Evolutionary conservation across 2,329 filamentous ascomycete genomes (phyloP), one percentile per base, ranked within the genome.

Genomic region (Ustilaginoidea virens): DNA sequence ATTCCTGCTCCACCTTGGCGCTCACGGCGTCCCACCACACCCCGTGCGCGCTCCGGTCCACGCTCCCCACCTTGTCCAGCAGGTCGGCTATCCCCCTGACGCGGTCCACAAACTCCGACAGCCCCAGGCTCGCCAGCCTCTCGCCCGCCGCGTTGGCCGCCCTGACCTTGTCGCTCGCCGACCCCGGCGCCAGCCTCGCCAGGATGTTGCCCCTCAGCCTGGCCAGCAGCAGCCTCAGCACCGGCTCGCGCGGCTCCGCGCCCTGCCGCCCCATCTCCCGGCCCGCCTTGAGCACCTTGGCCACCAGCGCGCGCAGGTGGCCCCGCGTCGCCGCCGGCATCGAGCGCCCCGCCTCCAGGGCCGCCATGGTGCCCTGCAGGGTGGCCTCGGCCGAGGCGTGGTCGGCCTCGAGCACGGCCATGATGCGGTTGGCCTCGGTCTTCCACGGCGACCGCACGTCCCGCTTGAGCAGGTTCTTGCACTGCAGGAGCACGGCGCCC

Each of bases 381-480:
- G 61, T 64, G 10, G 64, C 57, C 23, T 72, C 68, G 3, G 61
- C 40, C 2, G 53, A 61, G 3, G 64, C 55, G 23, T 62, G 50
- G 19, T 63, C 54, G 10, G 60, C 66, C 37, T 78, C 74, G 8
- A 86, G 64, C 1, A 81, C 68, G 1, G 68, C 56, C 58, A 78
- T 70, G 38, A 86, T 69, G n/a, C 80, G 71, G 3, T 61, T 58
- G 0, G 79, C 77, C 51, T 86, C 77, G 15, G 62, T 69, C 50
- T 76, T 81, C 81, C 81, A 90, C 13, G 77, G 72, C 9, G 69
- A 68, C 25, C 81, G 72, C 4, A 83, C 78, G 44, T 87, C 80
- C 11, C 81, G 72, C 53, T 85, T 86, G 18, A 90, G 65, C 6
- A 87, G 60, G 40, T 85, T 87, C 58, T 90, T 90, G 50, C 76